phyloP scores from a whole-genome alignment of 106 monocot species.

The Gastrodia elata region DNA sequence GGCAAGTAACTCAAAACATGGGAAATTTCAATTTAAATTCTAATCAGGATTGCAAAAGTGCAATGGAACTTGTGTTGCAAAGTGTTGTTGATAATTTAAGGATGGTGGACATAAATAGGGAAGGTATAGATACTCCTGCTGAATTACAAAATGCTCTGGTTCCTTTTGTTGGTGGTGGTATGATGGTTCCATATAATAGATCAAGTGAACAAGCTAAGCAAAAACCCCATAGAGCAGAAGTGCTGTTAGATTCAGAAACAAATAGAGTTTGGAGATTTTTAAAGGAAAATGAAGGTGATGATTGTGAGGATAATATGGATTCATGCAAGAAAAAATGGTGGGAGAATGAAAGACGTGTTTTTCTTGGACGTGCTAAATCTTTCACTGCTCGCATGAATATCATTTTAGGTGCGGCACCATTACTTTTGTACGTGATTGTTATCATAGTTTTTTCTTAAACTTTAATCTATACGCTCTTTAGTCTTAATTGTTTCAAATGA shows the following conservation, averaged over 20 bases:
- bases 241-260: conserved; percentile 7
- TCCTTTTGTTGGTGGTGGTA: conserved; percentile 19
- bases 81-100: conserved; percentile 20
- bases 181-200: conserved; percentile 11
- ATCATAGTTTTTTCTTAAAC: not conserved
- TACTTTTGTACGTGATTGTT: not conserved
- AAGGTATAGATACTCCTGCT: not conserved
- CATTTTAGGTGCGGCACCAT: conserved; percentile 49
- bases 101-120: conserved; percentile 18
- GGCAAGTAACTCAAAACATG: not conserved
- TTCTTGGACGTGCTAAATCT: conserved; percentile 44
- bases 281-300: conserved; percentile 26
- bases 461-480: too few relatives aligned
- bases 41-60: conserved; percentile 7
- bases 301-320: conserved; percentile 22
- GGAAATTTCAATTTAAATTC: not conserved
- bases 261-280: conserved; percentile 11
- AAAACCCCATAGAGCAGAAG: not conserved
- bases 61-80: conserved; percentile 17
- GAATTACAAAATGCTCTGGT: conserved; percentile 28
- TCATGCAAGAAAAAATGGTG: conserved; percentile 49
- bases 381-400: conserved; percentile 79
- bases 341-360: conserved; percentile 59
- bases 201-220: conserved; percentile 4
- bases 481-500: too few relatives aligned